A percentile compares a stretch with the other conserved stretches of the same genome.
Evolutionary conservation across 1,139 yeast genomes (phyloP).

Genomic region (Candida sojae): DNA sequence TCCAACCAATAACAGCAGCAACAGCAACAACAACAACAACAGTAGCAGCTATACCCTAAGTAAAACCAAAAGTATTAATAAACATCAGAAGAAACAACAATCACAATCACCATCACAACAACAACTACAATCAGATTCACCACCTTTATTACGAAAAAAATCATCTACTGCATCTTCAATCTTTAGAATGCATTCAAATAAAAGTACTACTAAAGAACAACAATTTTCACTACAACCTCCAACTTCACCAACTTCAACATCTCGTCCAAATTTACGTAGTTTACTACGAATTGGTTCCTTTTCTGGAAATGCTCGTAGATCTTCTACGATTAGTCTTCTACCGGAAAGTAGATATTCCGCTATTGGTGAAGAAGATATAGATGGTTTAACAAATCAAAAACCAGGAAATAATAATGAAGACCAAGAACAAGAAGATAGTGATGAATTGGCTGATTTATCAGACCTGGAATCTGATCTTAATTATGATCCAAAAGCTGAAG

Average conservation of each 20-base stretch:
- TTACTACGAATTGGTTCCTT: slow-evolving; percentile 17
- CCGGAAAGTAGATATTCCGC: neutral
- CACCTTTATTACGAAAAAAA: slow-evolving; percentile 2
- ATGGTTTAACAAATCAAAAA: neutral
- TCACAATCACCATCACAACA: neutral
- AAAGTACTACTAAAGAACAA: neutral
- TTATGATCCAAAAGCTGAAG: slow-evolving; percentile 40
- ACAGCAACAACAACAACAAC: neutral
- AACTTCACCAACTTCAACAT: neutral
- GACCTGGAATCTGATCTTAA: slow-evolving; percentile 27
- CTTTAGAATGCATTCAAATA: neutral
- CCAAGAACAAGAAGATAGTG: slow-evolving; percentile 6
- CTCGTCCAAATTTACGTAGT: slow-evolving; percentile 13
- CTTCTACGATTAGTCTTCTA: slow-evolving; percentile 11
- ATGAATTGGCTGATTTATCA: slow-evolving; percentile 12
- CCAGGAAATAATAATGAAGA: neutral
- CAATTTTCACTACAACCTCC: slow-evolving; percentile 2
- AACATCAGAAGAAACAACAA: neutral
- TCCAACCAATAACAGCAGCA: neutral
- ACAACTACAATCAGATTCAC: neutral
- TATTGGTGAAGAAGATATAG: slow-evolving; percentile 3
- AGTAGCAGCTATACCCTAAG: neutral
- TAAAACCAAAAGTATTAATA: too few relatives aligned
- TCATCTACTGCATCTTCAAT: slow-evolving; percentile 4
- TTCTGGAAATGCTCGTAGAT: slow-evolving; percentile 10